These are phyloP conservation scores for Schoenoplectus triqueter DNA, from an alignment of 202 grass and related monocot species.

Conservation along the genomic window DNA sequence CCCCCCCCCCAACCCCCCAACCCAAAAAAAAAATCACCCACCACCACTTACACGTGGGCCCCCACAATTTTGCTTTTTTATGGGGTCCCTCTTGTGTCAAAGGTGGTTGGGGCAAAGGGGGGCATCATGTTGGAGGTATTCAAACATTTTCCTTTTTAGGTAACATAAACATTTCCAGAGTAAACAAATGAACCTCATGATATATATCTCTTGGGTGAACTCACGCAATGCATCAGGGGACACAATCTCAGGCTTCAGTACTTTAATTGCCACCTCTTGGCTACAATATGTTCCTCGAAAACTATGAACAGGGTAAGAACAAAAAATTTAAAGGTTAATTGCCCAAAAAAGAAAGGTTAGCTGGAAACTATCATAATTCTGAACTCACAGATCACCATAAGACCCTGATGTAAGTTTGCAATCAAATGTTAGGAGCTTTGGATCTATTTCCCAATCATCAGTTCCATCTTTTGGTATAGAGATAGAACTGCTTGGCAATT, in stretches of 20 bases:
- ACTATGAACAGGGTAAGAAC: slow-evolving; percentile 53
- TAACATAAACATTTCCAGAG: slow-evolving; percentile 1
- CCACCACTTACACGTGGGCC: too few species aligned
- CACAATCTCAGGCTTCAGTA: slow-evolving; percentile 83
- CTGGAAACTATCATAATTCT: slow-evolving; percentile 32
- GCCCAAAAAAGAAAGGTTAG: neutral
- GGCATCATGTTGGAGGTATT: too few species aligned
- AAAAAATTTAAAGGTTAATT: slow-evolving; percentile 35
- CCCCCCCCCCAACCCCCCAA: too few species aligned
- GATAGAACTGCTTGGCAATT: slow-evolving; percentile 50
- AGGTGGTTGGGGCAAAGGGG: too few species aligned
- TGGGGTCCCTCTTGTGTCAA: too few species aligned
- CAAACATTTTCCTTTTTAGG: neutral
- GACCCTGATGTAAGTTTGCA: slow-evolving; percentile 78
- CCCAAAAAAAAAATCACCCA: too few species aligned
- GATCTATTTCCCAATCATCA: slow-evolving; percentile 96
- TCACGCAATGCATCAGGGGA: slow-evolving; percentile 82
- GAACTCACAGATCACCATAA: slow-evolving; percentile 82
- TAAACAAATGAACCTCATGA: slow-evolving; percentile 63
- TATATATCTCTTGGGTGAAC: slow-evolving; percentile 97
- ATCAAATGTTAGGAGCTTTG: slow-evolving; percentile 77
- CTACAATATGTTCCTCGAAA: slow-evolving; percentile 82
- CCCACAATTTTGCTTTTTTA: too few species aligned
- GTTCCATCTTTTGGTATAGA: slow-evolving; percentile 77
- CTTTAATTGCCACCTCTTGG: slow-evolving; percentile 97